Base-by-base conservation (phyloP, 345 rosid genomes). In the Lenwebbia sp. region DNA sequence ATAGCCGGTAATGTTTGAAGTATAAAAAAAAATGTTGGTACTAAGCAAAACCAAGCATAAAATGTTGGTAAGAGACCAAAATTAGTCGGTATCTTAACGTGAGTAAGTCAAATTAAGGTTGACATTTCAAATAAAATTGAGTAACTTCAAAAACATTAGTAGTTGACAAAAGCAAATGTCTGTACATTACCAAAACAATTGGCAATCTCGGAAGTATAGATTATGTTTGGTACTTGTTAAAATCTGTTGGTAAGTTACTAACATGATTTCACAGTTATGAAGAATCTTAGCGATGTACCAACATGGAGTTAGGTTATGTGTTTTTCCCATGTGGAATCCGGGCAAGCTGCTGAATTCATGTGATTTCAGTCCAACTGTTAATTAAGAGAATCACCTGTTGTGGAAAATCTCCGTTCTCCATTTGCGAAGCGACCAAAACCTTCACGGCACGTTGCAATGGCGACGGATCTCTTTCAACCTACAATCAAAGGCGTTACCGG, bases 321-420 rank as follows among this genome's bases (percentile, higher is more conserved):
- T 23, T 55, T 55, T 55, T 11, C 12, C 5, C 11, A 22, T 55
- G 4, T 23, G 58, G 58, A 55, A 23, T 6, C 12, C 9, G 23
- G n/a, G 26, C 58, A 70, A 23, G 37, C 78, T 22, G 78, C 25
- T 70, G 44, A 33, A 19, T 8, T 70, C 19, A 70, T 19, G 10
- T 70, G 25, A 33, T 70, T 23, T 70, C 44, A 33, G 13, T 49
- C 51, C 51, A 49, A 49, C n/a, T 23, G 12, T 55, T 22, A 55
- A 70, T 30, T 53, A 15, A 47, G 12, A 85, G 23, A 9, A 54
- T 85, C 78, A 93, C 98, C 91, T 94, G 93, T 76, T 93, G 95
- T 37, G 95, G 98, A 41, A 91, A 95, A 86, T 95, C 95, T 84
- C 96, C 97, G 84, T 92, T 93, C 50, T 92, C 90, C 93, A 93